These are phyloP conservation scores for Echinosophora koreensis DNA, from an alignment of 306 rosid genomes.

Conservation along the genomic window DNA sequence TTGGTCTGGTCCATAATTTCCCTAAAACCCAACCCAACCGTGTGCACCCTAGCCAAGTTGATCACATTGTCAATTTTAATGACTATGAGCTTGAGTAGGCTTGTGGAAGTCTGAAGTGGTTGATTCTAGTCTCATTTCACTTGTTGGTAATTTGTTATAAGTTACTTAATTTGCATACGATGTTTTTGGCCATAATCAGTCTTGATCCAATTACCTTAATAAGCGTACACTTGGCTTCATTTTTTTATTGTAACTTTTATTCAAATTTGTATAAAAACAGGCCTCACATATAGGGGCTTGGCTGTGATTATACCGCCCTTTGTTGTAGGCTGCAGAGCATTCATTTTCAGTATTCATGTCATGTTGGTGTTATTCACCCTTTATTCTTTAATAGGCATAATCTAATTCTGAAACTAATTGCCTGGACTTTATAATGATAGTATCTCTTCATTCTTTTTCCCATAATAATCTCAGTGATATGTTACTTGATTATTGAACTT, in stretches of 20 bases:
- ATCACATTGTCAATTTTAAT: no score
- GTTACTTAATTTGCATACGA: not conserved
- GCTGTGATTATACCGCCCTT: not conserved
- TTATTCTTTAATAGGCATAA: no score
- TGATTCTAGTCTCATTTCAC: not conserved
- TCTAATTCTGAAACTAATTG: not conserved
- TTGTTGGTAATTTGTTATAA: not conserved
- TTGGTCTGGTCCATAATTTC: no score
- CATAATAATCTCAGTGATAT: not conserved
- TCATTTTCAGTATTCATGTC: not conserved
- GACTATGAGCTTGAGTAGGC: not conserved
- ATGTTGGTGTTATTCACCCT: not conserved
- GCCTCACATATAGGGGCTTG: no score
- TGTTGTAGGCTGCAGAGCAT: not conserved
- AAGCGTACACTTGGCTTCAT: no score
- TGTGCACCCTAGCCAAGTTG: no score
- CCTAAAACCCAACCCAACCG: no score
- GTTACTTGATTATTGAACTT: slow-evolving; percentile 1
- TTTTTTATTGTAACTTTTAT: no score
- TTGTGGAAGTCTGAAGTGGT: not conserved
- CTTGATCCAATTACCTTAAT: not conserved
- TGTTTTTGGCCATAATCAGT: not conserved
- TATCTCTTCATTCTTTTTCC: not conserved
- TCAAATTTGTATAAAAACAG: not conserved
- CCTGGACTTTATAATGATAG: not conserved